Percentiles rank a stretch among this genome's conserved stretches.
Evolutionary conservation across 495 filamentous ascomycete species (phyloP).

Genomic region (Penicillium maclennaniae): DNA sequence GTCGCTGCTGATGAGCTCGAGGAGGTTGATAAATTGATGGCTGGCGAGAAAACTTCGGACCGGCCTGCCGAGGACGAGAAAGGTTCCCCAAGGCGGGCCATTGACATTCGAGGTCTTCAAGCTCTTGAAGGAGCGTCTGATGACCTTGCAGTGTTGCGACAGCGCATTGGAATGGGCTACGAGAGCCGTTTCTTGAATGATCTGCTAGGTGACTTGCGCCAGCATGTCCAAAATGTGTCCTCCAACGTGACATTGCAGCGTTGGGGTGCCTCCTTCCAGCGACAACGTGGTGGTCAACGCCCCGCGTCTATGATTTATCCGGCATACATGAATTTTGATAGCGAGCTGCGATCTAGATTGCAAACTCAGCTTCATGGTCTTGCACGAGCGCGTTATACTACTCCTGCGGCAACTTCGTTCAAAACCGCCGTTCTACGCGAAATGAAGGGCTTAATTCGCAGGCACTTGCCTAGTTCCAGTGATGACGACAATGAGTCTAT

Average conservation of each 20-base stretch:
- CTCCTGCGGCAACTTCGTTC: constrained; percentile 77
- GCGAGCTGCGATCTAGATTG: constrained; percentile 63
- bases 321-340: constrained; percentile 67
- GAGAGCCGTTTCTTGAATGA: constrained; percentile 76
- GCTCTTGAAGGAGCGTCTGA: constrained; percentile 76
- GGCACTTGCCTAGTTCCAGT: constrained; percentile 81
- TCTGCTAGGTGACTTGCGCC: constrained; percentile 72
- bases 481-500: constrained; percentile 92
- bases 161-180: constrained; percentile 80
- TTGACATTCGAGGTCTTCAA: constrained; percentile 73
- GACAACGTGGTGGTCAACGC: constrained; percentile 61
- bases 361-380: constrained; percentile 69
- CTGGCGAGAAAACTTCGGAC: constrained; percentile 53
- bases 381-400: constrained; percentile 70
- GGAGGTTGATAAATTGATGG: constrained; percentile 70
- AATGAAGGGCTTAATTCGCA: constrained; percentile 79
- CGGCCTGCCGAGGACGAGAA: constrained; percentile 18
- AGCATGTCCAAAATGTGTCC: constrained; percentile 77
- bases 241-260: constrained; percentile 69
- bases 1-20: constrained; percentile 73
- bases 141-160: constrained; percentile 69
- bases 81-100: constrained; percentile 26
- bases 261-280: constrained; percentile 62
- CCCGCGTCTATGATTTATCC: constrained; percentile 65
- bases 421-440: constrained; percentile 83